These are phyloP conservation scores for Rhodocollybia butyracea DNA, from an alignment of 768 basidiomycete genomes.

Conservation along the genomic window DNA sequence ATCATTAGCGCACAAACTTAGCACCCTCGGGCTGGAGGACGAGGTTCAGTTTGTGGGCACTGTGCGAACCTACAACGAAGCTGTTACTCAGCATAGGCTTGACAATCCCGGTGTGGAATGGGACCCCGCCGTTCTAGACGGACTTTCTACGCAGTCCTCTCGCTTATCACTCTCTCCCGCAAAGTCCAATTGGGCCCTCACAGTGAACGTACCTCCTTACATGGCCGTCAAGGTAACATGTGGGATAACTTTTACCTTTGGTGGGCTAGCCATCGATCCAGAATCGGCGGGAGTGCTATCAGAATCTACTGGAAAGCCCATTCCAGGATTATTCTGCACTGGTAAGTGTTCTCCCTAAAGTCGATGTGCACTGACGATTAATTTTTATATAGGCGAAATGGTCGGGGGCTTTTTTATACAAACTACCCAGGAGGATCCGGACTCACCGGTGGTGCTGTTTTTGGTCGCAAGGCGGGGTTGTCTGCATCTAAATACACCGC, in stretches of 20 bases:
- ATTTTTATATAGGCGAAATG: too few species aligned
- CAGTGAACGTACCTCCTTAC: slow-evolving; percentile 50
- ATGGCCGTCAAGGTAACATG: slow-evolving; percentile 67
- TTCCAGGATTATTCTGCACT: slow-evolving; percentile 58
- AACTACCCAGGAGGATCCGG: slow-evolving; percentile 45
- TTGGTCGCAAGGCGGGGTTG: slow-evolving; percentile 10
- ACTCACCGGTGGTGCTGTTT: slow-evolving; percentile 25
- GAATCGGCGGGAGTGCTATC: slow-evolving; percentile 49
- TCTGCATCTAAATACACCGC: neutral
- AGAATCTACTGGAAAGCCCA: slow-evolving; percentile 33
- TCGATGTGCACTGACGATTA: too few species aligned
- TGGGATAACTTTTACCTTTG: slow-evolving; percentile 74
- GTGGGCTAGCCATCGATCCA: slow-evolving; percentile 60
- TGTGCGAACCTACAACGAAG: slow-evolving; percentile 47
- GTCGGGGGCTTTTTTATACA: slow-evolving; percentile 64
- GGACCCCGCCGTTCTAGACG: slow-evolving; percentile 67
- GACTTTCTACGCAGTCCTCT: slow-evolving; percentile 48
- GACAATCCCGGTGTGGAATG: slow-evolving; percentile 37
- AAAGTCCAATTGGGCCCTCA: slow-evolving; percentile 70
- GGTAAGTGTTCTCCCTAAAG: too few species aligned
- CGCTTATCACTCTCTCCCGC: slow-evolving; percentile 33
- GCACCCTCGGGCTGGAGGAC: slow-evolving; percentile 42
- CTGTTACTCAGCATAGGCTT: slow-evolving; percentile 32
- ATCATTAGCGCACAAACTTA: slow-evolving; percentile 47
- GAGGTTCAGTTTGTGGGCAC: slow-evolving; percentile 42